Percentiles rank a stretch among this genome's conserved stretches.
Evolutionary conservation across 495 filamentous ascomycete species (phyloP).

Genomic region (Daldinia childiae): DNA sequence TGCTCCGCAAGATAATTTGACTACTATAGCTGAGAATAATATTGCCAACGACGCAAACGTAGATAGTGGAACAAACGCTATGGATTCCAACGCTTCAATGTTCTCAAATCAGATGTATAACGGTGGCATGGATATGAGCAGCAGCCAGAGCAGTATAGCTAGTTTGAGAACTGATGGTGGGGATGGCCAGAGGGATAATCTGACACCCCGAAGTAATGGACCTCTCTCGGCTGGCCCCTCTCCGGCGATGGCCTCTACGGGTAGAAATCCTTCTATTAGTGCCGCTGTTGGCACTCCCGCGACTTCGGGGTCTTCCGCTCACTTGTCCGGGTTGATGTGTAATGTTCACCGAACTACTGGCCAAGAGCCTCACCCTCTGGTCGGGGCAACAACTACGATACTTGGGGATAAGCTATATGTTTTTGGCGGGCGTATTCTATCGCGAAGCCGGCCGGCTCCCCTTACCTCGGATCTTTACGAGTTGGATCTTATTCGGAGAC

Average conservation of each 20-base stretch:
- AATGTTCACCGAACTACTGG: conserved; percentile 93
- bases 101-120: conserved; percentile 56
- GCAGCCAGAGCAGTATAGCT: conserved; percentile 66
- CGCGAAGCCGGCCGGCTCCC: conserved; percentile 76
- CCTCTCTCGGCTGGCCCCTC: conserved; percentile 61
- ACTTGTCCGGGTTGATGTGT: conserved; percentile 89
- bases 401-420: conserved; percentile 95
- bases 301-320: conserved; percentile 58
- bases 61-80: conserved; percentile 63
- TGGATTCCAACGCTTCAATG: conserved; percentile 67
- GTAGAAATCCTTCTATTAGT: conserved; percentile 56
- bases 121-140: conserved; percentile 54
- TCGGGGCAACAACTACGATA: conserved; percentile 95
- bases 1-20: conserved; percentile 10
- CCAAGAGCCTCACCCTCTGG: conserved; percentile 86
- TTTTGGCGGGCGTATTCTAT: conserved; percentile 90
- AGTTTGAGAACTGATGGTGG: conserved; percentile 52
- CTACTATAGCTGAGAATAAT: conserved; percentile 46
- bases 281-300: conserved; percentile 59
- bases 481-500: conserved; percentile 86
- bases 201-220: conserved; percentile 61
- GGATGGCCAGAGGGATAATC: conserved; percentile 58
- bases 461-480: conserved; percentile 92
- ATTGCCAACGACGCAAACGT: conserved; percentile 33
- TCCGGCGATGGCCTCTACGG: conserved; percentile 48